Evolutionary conservation across 2,329 filamentous ascomycete genomes (phyloP).

Genomic region (Epichloe gansuensis): DNA sequence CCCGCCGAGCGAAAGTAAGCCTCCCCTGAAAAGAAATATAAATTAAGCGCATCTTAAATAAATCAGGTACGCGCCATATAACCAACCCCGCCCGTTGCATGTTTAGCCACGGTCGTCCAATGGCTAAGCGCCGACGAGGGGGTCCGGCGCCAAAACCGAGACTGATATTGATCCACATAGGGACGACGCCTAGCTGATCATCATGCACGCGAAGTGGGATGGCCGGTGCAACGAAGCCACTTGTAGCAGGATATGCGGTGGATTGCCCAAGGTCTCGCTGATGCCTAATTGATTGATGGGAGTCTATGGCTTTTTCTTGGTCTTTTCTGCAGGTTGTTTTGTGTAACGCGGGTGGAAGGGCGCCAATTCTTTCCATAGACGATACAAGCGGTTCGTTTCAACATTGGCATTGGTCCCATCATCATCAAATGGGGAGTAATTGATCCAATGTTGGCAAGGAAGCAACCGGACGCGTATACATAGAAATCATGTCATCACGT

Average conservation of each 20-base stretch:
- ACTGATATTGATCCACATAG: not conserved
- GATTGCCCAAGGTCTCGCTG: not conserved
- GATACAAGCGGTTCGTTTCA: too few species aligned
- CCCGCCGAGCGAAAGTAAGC: not conserved
- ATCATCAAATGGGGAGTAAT: too few species aligned
- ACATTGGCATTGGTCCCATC: too few species aligned
- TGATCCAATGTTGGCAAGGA: too few species aligned
- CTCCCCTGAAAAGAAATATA: not conserved
- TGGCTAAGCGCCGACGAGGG: not conserved
- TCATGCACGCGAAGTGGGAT: not conserved
- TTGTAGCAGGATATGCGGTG: not conserved
- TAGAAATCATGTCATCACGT: not conserved
- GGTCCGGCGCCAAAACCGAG: not conserved
- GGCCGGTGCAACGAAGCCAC: not conserved
- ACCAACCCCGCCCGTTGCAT: slow-evolving; percentile 3
- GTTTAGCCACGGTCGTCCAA: not conserved
- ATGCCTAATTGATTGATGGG: not conserved
- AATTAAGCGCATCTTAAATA: not conserved
- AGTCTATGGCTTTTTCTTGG: not conserved
- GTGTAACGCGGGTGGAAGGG: too few species aligned
- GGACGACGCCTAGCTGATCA: not conserved
- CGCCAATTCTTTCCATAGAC: too few species aligned
- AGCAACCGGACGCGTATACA: too few species aligned
- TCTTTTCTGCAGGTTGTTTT: too few species aligned
- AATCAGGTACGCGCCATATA: not conserved